A percentile compares a stretch with the other conserved stretches of the same genome.
Conservation (phyloP, 371 early-diverging fungal species). For the Amoeboaphelidium occidentale region DNA sequence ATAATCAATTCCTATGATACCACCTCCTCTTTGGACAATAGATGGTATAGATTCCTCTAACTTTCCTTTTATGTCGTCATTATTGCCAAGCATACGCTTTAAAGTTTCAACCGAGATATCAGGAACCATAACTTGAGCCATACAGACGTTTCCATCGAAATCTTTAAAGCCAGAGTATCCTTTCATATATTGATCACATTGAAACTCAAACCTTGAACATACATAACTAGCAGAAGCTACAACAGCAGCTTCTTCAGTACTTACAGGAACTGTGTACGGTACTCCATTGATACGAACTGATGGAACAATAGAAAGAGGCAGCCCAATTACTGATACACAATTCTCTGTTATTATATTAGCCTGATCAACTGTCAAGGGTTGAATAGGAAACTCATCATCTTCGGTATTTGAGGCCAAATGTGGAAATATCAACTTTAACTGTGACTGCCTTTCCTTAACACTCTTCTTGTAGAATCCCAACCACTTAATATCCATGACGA, state of each 20-base stretch:
- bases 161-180: neutral
- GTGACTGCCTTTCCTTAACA: slow-evolving; percentile 30
- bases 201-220: neutral
- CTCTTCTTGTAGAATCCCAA: slow-evolving; percentile 42
- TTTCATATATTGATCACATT: neutral
- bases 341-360: neutral
- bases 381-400: neutral
- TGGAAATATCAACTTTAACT: slow-evolving; percentile 25
- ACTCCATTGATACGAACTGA: slow-evolving; percentile 31
- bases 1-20: neutral
- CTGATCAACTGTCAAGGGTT: neutral
- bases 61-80: neutral
- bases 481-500: too few species aligned
- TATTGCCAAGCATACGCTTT: neutral
- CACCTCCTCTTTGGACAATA: too few species aligned
- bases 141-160: slow-evolving; percentile 27
- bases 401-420: slow-evolving; percentile 6
- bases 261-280: slow-evolving; percentile 32
- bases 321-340: slow-evolving; percentile 14
- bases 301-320: slow-evolving; percentile 35
- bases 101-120: slow-evolving; percentile 14
- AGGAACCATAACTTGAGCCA: slow-evolving; percentile 28
- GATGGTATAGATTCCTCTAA: neutral
- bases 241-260: slow-evolving; percentile 46
- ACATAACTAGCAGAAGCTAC: slow-evolving; percentile 39